These are phyloP conservation scores for Xylariaceae sp. DNA, from an alignment of 2,329 filamentous ascomycete species.

Conservation along the genomic window DNA sequence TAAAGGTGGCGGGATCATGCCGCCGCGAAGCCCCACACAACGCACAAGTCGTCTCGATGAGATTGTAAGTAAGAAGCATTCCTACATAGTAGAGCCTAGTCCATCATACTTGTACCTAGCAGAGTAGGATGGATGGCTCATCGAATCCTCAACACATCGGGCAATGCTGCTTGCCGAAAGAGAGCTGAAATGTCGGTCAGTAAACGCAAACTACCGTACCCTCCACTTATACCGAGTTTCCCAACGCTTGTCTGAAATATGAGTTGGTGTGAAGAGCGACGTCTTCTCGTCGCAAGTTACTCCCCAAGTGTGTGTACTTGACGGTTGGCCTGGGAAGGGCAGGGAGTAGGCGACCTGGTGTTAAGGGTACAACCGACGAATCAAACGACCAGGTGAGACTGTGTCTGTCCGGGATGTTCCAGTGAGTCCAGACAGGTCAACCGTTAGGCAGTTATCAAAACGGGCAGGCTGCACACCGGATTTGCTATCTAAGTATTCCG, in stretches of 20 bases:
- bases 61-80: no score
- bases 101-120: no score
- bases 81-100: no score
- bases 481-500: slow-evolving; percentile 1
- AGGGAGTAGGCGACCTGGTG: neutral
- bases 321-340: neutral
- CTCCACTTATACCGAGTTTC: no score
- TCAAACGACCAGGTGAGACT: slow-evolving; percentile 1
- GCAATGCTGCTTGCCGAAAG: slow-evolving; percentile 10
- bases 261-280: neutral
- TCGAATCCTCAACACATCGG: neutral
- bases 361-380: slow-evolving; percentile 11
- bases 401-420: slow-evolving; percentile 6
- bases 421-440: neutral
- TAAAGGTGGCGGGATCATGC: slow-evolving; percentile 2
- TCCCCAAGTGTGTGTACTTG: no score
- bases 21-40: slow-evolving; percentile 3
- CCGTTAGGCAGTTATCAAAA: slow-evolving; percentile 1
- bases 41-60: neutral
- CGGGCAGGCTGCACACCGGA: slow-evolving; percentile 7
- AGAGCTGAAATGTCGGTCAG: slow-evolving; percentile 19
- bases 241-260: no score
- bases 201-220: neutral
- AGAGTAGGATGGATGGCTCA: no score
- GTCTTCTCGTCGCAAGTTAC: neutral